phyloP scores from a whole-genome alignment of 106 monocot species.

The Hemerocallis citrina region DNA sequence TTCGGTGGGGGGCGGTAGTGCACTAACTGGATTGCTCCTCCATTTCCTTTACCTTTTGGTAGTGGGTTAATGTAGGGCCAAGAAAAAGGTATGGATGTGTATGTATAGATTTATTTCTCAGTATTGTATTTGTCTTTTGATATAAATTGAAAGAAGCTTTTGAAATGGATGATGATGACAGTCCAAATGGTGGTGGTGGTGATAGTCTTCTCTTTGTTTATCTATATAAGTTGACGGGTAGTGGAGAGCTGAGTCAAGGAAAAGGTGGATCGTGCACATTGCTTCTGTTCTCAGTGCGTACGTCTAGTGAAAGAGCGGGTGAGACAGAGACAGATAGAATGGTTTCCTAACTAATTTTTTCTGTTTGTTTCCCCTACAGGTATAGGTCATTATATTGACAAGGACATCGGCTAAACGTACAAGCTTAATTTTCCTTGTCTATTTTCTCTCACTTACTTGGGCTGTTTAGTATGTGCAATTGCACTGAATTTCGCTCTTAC shows the following conservation, averaged over 20 bases:
- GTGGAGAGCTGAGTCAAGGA: constrained; percentile 23
- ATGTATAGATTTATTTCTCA: constrained; percentile 8
- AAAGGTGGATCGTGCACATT: constrained; percentile 9
- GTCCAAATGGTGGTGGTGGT: not conserved
- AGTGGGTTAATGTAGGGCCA: constrained; percentile 46
- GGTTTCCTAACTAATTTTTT: not conserved
- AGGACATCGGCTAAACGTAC: not conserved
- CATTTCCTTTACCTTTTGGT: constrained; percentile 18
- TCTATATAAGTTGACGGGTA: not conserved
- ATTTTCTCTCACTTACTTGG: no score
- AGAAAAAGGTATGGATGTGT: constrained; percentile 28
- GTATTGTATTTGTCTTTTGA: constrained; percentile 15
- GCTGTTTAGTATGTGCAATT: no score
- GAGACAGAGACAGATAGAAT: no score
- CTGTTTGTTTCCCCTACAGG: not conserved
- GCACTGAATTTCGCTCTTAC: no score
- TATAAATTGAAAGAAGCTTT: constrained; percentile 8
- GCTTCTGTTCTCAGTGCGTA: constrained; percentile 23
- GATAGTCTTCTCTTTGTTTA: not conserved
- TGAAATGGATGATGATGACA: constrained; percentile 24
- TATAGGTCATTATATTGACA: constrained; percentile 2
- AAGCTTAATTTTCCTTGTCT: no score
- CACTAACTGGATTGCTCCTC: constrained; percentile 46
- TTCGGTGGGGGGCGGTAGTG: constrained; percentile 28
- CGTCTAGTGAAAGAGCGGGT: no score